phyloP scores from a whole-genome alignment of 345 rosid genomes.

The Raphanus sativus region DNA sequence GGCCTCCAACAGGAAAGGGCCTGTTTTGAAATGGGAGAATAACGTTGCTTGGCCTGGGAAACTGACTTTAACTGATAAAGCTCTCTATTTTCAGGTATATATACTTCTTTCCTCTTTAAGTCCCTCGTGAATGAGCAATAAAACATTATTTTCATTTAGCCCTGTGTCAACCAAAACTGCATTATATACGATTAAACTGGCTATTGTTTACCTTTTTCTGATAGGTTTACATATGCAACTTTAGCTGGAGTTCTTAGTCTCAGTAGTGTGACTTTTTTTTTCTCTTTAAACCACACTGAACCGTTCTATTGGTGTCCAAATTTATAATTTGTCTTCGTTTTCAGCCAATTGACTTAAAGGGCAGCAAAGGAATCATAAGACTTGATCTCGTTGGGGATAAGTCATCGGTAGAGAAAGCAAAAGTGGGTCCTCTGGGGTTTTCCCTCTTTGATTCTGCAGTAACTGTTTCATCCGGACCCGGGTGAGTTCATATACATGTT shows the following conservation, averaged over 20 bases:
- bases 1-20: conserved; percentile 79
- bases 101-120: background rate
- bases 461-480: conserved; percentile 60
- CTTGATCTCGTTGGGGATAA: conserved; percentile 67
- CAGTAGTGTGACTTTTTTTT: background rate
- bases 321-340: conserved; percentile 16
- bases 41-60: conserved; percentile 96
- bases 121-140: background rate
- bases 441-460: conserved; percentile 86
- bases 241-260: conserved; percentile 7
- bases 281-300: no score
- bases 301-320: background rate
- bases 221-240: background rate
- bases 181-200: background rate
- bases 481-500: conserved; percentile 51
- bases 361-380: conserved; percentile 58
- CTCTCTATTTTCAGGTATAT: conserved; percentile 89
- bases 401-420: conserved; percentile 65
- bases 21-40: conserved; percentile 93
- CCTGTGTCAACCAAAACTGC: background rate
- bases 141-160: background rate
- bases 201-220: background rate
- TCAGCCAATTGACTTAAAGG: conserved; percentile 63
- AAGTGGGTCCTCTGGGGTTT: conserved; percentile 91
- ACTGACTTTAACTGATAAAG: conserved; percentile 77